Evolutionary conservation across 805 yeast species (phyloP).

Genomic region (Hagleromyces aurorensis): DNA sequence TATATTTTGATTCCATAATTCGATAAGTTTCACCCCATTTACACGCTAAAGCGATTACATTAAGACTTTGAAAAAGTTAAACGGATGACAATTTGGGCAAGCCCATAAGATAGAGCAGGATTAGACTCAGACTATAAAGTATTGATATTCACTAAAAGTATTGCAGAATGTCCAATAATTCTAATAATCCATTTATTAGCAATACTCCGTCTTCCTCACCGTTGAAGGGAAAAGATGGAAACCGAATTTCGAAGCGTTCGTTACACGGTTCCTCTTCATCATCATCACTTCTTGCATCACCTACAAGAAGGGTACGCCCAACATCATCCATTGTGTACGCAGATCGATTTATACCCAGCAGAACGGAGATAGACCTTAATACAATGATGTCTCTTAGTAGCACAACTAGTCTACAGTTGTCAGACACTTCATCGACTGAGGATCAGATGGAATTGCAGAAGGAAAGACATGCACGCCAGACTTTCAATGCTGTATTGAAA

Average conservation of each 20-base stretch:
- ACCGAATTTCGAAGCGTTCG: conserved; percentile 17
- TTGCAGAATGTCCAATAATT: conserved; percentile 10
- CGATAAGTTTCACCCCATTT: no score
- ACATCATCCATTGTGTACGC: conserved; percentile 42
- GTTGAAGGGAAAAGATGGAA: conserved; percentile 15
- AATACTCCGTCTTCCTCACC: conserved; percentile 31
- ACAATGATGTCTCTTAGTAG: conserved; percentile 57
- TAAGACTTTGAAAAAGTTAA: conserved; percentile 1
- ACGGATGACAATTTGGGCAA: conserved; percentile 1
- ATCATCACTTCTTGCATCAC: conserved; percentile 24
- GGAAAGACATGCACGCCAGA: conserved; percentile 77
- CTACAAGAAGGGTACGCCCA: conserved; percentile 28
- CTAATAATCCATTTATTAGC: conserved; percentile 27
- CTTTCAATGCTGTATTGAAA: conserved; percentile 77
- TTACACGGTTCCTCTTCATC: conserved; percentile 15
- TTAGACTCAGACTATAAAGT: no score
- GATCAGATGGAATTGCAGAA: conserved; percentile 61
- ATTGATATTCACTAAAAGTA: no score
- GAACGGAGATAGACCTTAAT: conserved; percentile 80
- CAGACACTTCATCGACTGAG: conserved; percentile 17
- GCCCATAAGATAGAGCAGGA: no score
- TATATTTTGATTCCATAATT: no score
- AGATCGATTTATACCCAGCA: conserved; percentile 81
- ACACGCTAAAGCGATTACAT: no score
- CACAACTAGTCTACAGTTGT: conserved; percentile 21